A percentile compares a stretch with the other conserved stretches of the same genome.
Conservation (phyloP, 345 rosid genomes). For the Rhodamnia argentea region DNA sequence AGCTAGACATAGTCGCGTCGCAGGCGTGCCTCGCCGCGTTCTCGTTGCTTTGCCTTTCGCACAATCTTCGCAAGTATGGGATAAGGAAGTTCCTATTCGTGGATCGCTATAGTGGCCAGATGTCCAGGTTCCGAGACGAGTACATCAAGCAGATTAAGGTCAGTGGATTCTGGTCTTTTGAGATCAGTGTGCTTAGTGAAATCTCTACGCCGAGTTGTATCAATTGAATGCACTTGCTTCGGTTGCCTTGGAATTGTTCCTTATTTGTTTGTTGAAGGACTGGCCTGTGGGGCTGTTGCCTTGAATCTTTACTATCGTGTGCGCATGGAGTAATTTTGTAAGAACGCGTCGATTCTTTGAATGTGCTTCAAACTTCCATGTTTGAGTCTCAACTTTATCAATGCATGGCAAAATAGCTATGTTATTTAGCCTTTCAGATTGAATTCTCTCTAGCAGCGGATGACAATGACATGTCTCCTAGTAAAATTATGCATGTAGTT, state of each 20-base stretch:
- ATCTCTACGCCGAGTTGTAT: not conserved
- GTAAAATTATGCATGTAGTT: not conserved
- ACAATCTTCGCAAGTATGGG: slow-evolving; percentile 73
- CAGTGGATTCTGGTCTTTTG: not conserved
- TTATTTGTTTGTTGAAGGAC: not conserved
- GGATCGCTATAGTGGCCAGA: slow-evolving; percentile 51
- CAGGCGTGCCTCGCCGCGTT: slow-evolving; percentile 76
- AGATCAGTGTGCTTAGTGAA: not conserved
- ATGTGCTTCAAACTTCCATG: not conserved
- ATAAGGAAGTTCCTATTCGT: slow-evolving; percentile 64
- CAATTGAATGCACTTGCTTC: not conserved
- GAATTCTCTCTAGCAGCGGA: not conserved
- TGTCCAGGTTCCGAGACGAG: slow-evolving; percentile 30
- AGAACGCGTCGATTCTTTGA: not conserved
- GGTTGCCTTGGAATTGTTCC: not conserved
- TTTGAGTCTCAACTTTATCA: not conserved
- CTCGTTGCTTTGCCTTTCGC: slow-evolving; percentile 65
- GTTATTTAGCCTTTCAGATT: not conserved
- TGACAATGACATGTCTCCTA: not conserved
- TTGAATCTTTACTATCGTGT: not conserved
- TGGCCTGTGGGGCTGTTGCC: not conserved
- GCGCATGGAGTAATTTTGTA: not conserved
- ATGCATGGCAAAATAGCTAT: not conserved
- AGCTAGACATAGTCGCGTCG: slow-evolving; percentile 62
- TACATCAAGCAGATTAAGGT: slow-evolving; percentile 69